These are phyloP conservation scores for Pontederia paniculata DNA, from an alignment of 176 grass and related monocot species.

Conservation along the genomic window DNA sequence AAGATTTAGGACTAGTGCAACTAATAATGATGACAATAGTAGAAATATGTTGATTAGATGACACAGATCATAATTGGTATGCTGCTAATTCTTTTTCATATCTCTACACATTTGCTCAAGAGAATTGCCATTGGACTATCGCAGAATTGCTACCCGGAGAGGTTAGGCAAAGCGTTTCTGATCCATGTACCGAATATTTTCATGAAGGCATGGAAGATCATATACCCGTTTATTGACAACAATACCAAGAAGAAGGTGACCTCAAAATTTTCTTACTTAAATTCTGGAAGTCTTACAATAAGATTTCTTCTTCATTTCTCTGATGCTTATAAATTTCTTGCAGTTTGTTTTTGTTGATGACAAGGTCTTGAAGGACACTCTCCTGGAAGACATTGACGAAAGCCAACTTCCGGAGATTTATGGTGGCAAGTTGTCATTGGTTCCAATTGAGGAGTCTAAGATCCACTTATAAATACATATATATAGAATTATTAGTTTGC, in stretches of 20 bases:
- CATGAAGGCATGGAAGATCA: slow-evolving; percentile 72
- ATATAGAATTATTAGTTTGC: too few species aligned
- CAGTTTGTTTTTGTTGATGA: slow-evolving; percentile 69
- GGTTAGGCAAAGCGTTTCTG: slow-evolving; percentile 56
- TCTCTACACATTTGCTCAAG: too few species aligned
- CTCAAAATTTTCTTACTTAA: neutral
- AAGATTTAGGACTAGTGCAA: too few species aligned
- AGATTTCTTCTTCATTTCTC: neutral
- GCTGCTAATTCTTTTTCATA: too few species aligned
- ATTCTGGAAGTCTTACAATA: neutral
- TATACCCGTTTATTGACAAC: slow-evolving; percentile 62
- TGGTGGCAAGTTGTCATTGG: slow-evolving; percentile 35
- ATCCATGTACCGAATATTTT: slow-evolving; percentile 61
- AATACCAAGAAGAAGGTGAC: slow-evolving; percentile 60
- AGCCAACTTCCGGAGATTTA: slow-evolving; percentile 58
- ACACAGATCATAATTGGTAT: too few species aligned
- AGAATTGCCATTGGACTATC: too few species aligned
- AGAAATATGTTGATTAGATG: too few species aligned
- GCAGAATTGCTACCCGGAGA: slow-evolving; percentile 63
- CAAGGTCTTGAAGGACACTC: slow-evolving; percentile 46
- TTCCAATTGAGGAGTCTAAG: slow-evolving; percentile 1
- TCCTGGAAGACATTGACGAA: slow-evolving; percentile 55
- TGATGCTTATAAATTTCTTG: neutral
- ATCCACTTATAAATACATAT: too few species aligned
- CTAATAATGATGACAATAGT: too few species aligned